Evolutionary conservation across 2,329 filamentous ascomycete genomes (phyloP), one percentile per base, ranked within the genome.

Genomic region (Chrysosporium keratinophilum): DNA sequence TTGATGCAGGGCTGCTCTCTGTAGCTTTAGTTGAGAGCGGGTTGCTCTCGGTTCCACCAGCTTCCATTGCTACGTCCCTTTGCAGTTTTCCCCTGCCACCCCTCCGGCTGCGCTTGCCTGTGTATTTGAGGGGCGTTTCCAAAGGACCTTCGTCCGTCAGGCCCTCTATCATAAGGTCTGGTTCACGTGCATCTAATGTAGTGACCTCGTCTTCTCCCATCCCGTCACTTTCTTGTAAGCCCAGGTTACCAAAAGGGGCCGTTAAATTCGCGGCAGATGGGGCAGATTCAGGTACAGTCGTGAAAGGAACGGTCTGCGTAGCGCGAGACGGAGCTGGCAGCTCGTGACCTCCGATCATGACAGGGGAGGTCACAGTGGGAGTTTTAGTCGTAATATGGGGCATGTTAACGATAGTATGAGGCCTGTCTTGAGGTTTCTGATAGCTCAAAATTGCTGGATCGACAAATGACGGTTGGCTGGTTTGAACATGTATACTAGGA

Each of bases 381-480:
- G 57, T 50, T 39, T 58, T 50, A 5, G 40, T n/a, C 20, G 50
- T 23, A 19, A 40, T 35, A 45, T 57, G 56, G 15, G 44, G 33
- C 12, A 35, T 45, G 10, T 31, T 48, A 20, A 28, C n/a, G 20
- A 19, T 19, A 41, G 41, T 40, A 10, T 41, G 28, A 12, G 31
- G 43, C 10, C 66, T 64, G 56, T 67, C 70, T 9, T 72, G 68
- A 39, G 65, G 61, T 52, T 63, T 67, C 33, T 65, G 65, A 65
- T 87, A 79, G 64, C 87, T 89, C 44, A 94, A 66, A 53, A 94
- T 94, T 2, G 88, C 88, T 10, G 88, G 88, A 62, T 94, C 88
- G n/a, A 84, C 77, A 63, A 93, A 88, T 0, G 74, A 62, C 31
- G 74, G 63, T n/a, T 61, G 23, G 58, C 34, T 33, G 28, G 52